phyloP scores from a whole-genome alignment of 164 flowering plant species.

The Piper betle region DNA sequence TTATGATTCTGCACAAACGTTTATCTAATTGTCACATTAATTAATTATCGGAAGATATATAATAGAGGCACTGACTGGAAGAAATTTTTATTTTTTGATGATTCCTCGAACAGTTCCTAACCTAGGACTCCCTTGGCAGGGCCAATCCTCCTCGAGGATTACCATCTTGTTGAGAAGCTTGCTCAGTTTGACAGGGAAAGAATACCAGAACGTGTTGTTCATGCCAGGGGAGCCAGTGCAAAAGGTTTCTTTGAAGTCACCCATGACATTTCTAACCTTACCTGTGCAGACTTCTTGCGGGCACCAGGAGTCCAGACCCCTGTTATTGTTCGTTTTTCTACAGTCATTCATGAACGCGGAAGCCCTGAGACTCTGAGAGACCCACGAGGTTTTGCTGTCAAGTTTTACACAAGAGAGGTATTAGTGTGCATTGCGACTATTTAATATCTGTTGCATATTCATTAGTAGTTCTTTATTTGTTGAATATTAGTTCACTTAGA shows the following conservation, averaged over 20 bases:
- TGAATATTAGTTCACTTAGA: no score
- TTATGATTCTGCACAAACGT: no score
- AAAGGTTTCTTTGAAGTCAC: conserved; percentile 99
- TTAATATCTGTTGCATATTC: not conserved
- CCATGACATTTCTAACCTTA: conserved; percentile 74
- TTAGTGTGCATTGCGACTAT: not conserved
- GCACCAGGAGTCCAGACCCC: conserved; percentile 99
- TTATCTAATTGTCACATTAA: no score
- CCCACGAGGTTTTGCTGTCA: conserved; percentile 84
- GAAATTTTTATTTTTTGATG: not conserved
- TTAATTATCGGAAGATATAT: no score
- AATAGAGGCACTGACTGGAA: not conserved
- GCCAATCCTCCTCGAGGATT: conserved; percentile 97
- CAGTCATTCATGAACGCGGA: conserved; percentile 94
- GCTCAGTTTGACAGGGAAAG: conserved; percentile 88
- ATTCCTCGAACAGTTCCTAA: not conserved
- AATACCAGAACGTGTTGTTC: conserved; percentile 98
- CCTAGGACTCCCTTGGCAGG: conserved; percentile 27
- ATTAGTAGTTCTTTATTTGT: not conserved
- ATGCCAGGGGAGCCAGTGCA: conserved; percentile 99
- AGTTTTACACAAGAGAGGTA: conserved; percentile 95
- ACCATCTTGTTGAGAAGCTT: conserved; percentile 87
- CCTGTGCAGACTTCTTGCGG: conserved; percentile 93
- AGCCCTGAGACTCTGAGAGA: conserved; percentile 98
- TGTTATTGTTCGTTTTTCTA: conserved; percentile 82